Evolutionary conservation across 2,329 filamentous ascomycete species (phyloP), one percentile per base, ranked within the genome.

Genomic region (Venturia effusa): DNA sequence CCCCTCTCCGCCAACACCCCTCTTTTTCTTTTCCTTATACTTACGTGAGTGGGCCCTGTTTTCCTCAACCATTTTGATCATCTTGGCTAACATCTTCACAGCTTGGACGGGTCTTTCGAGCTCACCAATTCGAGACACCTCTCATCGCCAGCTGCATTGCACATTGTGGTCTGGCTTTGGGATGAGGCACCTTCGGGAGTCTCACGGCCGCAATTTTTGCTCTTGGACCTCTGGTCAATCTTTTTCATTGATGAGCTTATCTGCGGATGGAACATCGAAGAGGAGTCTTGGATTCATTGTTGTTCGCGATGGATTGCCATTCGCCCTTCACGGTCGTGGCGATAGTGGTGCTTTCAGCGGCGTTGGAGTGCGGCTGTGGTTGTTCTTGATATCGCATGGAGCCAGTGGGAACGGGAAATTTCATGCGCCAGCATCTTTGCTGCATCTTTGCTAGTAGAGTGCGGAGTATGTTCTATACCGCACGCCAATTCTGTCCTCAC

Each of bases 201-300:
- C 19, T 57, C 51, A 34, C 27, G 27, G 51, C 17, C 51, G 51
- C 15, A 57, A 34, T 57, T 57, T 57, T 57, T 57, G 51, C n/a
- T 57, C 30, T 3, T 34, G 32, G 30, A 54, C 15, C 48, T 54
- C 4, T 54, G 24, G 48, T 32, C 45, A 10, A 10, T 15, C 2
- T 24, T 57, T 57, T 57, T 57, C 51, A 57, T 57, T 57, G 51
- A 57, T 57, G 17, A 30, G 32, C 17, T 57, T 30, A 57, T 57
- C 51, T 34, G 51, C 51, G 51, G 51, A 57, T 32, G 51, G 51
- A 30, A 34, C 51, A 34, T 57, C 34, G 51, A 57, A 57, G 51
- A 57, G 34, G 51, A 57, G 17, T 32, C 11, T 24, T 45, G 43
- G 43, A 15, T 13, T 3, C 22, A 7, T 45, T n/a, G 43, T 7